Evolutionary conservation across 2,329 filamentous ascomycete species (phyloP), one percentile per base, ranked within the genome.

Genomic region (Xylaria sp.): DNA sequence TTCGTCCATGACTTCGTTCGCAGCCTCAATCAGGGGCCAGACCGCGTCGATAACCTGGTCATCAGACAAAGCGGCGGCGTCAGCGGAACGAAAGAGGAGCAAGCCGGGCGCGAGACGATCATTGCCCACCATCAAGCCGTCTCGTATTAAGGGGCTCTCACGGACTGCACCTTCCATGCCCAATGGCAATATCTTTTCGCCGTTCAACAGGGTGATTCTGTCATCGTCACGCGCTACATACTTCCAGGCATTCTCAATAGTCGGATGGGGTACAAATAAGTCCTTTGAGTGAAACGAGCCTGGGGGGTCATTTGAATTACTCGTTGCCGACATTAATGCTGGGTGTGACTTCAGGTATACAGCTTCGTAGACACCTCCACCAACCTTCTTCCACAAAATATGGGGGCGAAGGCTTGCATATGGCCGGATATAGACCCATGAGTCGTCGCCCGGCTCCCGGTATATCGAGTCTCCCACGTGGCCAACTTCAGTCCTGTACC

Each of bases 371-470:
- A 80, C 66, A 72, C 77, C 60, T 69, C 76, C 70, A 72, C 77
- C 68, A 76, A 77, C 36, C 15, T 79, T 78, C 53, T 79, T 79
- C 76, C 83, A 82, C 68, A 73, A 73, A 56, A 83, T 76, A 62
- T 80, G 79, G 1, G 76, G 68, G 5, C 67, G 71, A 12, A 82
- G 72, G 55, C 78, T 79, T 7, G 73, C 76, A 46, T 80, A 82
- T 20, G 80, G 79, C 15, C 76, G 74, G 56, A 83, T 66, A 66
- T 83, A 83, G 34, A 81, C 78, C 82, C 82, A 83, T n/a, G 78
- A 74, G 15, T 79, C 77, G 53, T 82, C 80, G 1, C 70, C 76
- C 3, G 73, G 74, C 2, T 78, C 78, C 10, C 81, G 79, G 5
- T 77, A 73, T 43, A 82, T 78, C 1, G 81, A 83, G 61, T 82